These are phyloP conservation scores for Cystobasidium slooffiae DNA, from an alignment of 1,284 basidiomycete genomes.

Conservation along the genomic window DNA sequence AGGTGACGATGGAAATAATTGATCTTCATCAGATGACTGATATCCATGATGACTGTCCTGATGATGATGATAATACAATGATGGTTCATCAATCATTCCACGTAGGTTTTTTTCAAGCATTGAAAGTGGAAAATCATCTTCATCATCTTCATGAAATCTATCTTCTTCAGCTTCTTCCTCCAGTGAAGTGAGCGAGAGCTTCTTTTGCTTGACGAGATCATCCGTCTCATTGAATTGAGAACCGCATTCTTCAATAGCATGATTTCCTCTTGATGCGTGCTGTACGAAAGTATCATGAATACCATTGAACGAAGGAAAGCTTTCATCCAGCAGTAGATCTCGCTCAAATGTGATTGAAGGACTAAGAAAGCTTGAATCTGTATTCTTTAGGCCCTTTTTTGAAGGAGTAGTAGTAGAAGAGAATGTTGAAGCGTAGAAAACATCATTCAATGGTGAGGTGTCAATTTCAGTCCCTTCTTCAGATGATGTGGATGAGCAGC, in stretches of 20 bases:
- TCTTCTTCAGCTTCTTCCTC: not conserved
- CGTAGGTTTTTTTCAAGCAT: slow-evolving; percentile 11
- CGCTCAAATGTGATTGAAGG: not conserved
- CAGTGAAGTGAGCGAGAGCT: not conserved
- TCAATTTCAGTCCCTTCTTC: not conserved
- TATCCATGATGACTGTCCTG: too few relatives aligned
- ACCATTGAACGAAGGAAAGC: slow-evolving; percentile 9
- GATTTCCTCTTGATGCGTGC: not conserved
- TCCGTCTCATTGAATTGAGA: not conserved
- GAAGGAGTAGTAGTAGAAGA: not conserved
- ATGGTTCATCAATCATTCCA: slow-evolving; percentile 11
- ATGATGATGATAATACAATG: not conserved
- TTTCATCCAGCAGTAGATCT: not conserved
- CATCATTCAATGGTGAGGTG: not conserved
- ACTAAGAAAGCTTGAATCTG: too few relatives aligned
- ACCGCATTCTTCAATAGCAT: not conserved
- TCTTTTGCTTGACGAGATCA: too few relatives aligned
- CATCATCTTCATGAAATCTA: slow-evolving; percentile 8
- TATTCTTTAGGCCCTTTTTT: too few relatives aligned
- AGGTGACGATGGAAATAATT: too few relatives aligned
- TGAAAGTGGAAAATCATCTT: slow-evolving; percentile 36
- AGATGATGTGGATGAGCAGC: not conserved
- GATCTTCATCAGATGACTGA: too few relatives aligned
- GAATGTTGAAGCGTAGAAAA: not conserved
- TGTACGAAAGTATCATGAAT: not conserved